phyloP scores from a whole-genome alignment of 306 rosid genomes.

The Casuarina cunninghamiana region DNA sequence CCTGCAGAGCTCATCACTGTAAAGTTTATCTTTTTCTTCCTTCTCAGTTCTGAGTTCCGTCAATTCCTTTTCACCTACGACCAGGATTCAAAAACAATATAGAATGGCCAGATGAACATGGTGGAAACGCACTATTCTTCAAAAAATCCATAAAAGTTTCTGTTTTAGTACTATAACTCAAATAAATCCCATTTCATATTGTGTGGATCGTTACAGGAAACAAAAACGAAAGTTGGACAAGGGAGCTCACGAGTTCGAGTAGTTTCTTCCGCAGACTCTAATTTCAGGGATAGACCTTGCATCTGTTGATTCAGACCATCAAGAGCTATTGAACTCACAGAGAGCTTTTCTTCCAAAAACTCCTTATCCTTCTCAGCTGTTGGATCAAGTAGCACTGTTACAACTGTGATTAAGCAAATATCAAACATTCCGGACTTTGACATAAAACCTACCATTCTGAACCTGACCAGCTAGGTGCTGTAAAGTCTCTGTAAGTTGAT shows the following conservation, averaged over 20 bases:
- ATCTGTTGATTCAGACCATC: conserved; percentile 71
- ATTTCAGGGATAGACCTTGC: conserved; percentile 62
- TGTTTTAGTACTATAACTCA: neutral
- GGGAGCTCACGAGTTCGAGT: conserved; percentile 58
- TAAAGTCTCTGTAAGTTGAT: conserved; percentile 79
- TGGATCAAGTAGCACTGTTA: conserved; percentile 15
- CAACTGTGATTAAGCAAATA: neutral
- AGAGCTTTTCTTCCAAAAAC: conserved; percentile 64
- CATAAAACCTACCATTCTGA: conserved; percentile 61
- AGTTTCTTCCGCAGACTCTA: conserved; percentile 62
- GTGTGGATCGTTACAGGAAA: neutral
- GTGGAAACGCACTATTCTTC: neutral
- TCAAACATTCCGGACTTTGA: conserved; percentile 1
- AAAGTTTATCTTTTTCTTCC: conserved; percentile 54
- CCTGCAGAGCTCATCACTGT: conserved; percentile 57
- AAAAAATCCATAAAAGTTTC: neutral
- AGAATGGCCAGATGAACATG: conserved; percentile 8
- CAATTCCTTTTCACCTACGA: conserved; percentile 64
- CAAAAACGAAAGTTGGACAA: neutral
- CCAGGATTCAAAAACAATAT: conserved; percentile 34
- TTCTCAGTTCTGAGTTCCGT: conserved; percentile 52
- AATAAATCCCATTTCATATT: neutral
- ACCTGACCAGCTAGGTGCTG: conserved; percentile 73
- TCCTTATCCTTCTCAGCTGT: conserved; percentile 84
- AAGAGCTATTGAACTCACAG: conserved; percentile 56